Conservation (phyloP, 2,329 filamentous ascomycete genomes). For the Verticillium klebahnii region DNA sequence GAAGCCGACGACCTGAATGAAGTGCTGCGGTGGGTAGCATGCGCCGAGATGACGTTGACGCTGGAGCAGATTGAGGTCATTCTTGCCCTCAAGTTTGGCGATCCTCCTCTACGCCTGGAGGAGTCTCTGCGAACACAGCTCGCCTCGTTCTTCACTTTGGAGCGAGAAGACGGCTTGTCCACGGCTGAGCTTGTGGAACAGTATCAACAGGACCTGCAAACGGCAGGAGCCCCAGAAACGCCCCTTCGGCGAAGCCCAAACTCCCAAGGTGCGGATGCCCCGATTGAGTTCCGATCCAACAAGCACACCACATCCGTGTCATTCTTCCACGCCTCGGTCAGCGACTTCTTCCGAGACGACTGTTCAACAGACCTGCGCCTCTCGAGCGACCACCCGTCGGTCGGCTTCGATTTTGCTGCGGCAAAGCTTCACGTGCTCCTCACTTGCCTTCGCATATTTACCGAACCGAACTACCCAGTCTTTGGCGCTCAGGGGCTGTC, state of each 20-base stretch:
- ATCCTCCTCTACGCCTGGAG: constrained; percentile 34
- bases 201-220: constrained; percentile 19
- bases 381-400: constrained; percentile 11
- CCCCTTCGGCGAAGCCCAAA: constrained; percentile 19
- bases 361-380: constrained; percentile 17
- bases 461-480: constrained; percentile 15
- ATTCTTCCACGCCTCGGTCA: constrained; percentile 35
- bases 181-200: constrained; percentile 35
- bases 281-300: constrained; percentile 37
- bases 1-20: constrained; percentile 40
- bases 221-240: neutral
- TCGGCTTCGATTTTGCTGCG: constrained; percentile 28
- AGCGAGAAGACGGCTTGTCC: constrained; percentile 37
- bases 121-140: constrained; percentile 39
- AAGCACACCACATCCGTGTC: constrained; percentile 32
- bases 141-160: constrained; percentile 40
- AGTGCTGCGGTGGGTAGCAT: constrained; percentile 40
- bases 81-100: constrained; percentile 35
- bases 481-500: constrained; percentile 14
- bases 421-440: constrained; percentile 32
- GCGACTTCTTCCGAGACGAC: constrained; percentile 31
- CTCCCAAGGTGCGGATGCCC: constrained; percentile 21
- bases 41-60: constrained; percentile 36
- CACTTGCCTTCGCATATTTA: constrained; percentile 35
- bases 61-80: constrained; percentile 39